Evolutionary conservation across 1,284 basidiomycete species (phyloP).

Genomic region (Mycena citricolor): DNA sequence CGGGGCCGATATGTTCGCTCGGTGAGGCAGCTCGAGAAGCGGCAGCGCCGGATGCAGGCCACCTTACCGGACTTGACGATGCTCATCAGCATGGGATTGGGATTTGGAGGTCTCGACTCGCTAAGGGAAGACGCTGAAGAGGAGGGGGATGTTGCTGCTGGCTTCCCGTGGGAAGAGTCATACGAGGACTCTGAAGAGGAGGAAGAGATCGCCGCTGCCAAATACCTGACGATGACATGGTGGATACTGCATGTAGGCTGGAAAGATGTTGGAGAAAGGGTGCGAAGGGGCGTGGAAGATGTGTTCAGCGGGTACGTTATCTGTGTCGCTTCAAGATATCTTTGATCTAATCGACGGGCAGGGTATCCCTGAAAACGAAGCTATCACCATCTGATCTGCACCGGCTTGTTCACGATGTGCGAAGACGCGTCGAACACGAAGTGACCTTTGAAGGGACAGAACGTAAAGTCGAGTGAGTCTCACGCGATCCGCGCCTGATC

Average conservation of each 20-base stretch:
- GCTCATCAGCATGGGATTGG: constrained; percentile 29
- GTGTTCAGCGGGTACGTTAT: constrained; percentile 72
- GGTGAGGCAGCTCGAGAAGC: constrained; percentile 60
- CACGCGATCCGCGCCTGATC: constrained; percentile 4
- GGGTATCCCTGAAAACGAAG: constrained; percentile 78
- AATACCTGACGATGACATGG: constrained; percentile 84
- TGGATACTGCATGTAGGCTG: constrained; percentile 90
- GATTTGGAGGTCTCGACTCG: constrained; percentile 17
- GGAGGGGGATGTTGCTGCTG: constrained; percentile 23
- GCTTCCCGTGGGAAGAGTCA: constrained; percentile 30
- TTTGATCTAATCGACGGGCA: constrained; percentile 29
- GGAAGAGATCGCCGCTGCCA: constrained; percentile 21
- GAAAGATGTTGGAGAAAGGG: constrained; percentile 76
- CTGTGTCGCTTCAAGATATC: background rate
- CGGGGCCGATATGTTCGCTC: constrained; percentile 78
- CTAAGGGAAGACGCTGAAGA: constrained; percentile 29
- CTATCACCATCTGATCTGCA: constrained; percentile 69
- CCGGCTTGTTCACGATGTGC: constrained; percentile 66
- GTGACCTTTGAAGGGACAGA: constrained; percentile 62
- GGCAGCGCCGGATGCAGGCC: constrained; percentile 55
- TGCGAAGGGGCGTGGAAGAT: constrained; percentile 73
- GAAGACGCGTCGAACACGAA: constrained; percentile 72
- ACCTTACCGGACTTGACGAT: constrained; percentile 42
- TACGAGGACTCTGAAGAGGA: constrained; percentile 68
- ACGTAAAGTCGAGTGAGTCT: constrained; percentile 52